Conservation (phyloP, 768 basidiomycete genomes). For the Suillus hirtellus region DNA sequence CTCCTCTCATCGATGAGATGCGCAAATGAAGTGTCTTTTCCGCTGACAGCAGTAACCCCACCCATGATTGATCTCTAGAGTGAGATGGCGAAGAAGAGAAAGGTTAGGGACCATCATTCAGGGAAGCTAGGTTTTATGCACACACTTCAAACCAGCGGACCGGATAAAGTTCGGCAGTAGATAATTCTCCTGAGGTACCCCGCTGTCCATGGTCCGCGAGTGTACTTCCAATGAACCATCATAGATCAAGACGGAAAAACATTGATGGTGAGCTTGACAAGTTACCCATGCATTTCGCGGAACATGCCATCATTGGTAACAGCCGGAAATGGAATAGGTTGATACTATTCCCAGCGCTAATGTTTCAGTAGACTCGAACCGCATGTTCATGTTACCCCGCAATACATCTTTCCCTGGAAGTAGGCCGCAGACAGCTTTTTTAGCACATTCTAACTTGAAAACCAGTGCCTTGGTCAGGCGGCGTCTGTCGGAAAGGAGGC, state of each 20-base stretch:
- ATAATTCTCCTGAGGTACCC: conserved; percentile 28
- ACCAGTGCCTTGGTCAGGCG: not conserved
- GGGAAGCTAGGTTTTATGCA: conserved; percentile 10
- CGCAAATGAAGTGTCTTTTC: conserved; percentile 38
- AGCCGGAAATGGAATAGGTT: no score
- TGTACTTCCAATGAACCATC: not conserved
- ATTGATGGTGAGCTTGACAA: not conserved
- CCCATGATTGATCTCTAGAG: conserved; percentile 44
- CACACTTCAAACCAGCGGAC: conserved; percentile 16
- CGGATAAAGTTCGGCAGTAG: conserved; percentile 11
- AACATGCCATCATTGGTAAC: not conserved
- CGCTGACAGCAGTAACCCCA: conserved; percentile 41
- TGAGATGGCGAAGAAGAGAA: conserved; percentile 14
- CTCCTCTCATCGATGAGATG: conserved; percentile 64
- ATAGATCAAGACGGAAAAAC: not conserved
- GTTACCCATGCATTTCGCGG: not conserved
- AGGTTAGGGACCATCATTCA: conserved; percentile 15
- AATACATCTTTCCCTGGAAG: not conserved
- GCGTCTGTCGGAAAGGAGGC: not conserved
- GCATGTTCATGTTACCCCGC: not conserved
- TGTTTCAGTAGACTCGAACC: not conserved
- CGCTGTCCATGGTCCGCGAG: not conserved
- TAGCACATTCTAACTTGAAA: not conserved
- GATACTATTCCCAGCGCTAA: no score
- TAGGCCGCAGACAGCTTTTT: not conserved